Evolutionary conservation across 2,329 filamentous ascomycete genomes (phyloP).

Genomic region (Aureobasidium sp.): DNA sequence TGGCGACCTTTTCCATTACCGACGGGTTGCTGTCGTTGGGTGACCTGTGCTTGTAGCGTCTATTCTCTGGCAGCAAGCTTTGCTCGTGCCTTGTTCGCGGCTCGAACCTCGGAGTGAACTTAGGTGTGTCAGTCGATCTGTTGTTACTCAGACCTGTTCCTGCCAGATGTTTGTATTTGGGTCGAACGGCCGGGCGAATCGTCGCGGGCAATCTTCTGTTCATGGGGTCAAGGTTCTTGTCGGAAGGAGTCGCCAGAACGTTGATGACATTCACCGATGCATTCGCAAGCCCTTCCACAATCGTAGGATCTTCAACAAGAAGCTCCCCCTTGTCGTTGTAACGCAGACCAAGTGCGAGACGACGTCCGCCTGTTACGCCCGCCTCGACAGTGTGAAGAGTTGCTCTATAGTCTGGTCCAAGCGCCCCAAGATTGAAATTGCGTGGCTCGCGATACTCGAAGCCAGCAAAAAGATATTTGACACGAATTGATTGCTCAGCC

Average conservation of each 20-base stretch:
- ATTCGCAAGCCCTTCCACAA: not conserved
- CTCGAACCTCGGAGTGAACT: not conserved
- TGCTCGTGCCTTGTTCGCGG: not conserved
- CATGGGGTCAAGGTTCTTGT: not conserved
- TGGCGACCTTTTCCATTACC: not conserved
- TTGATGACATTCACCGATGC: not conserved
- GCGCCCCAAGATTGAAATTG: not conserved
- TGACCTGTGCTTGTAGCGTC: not conserved
- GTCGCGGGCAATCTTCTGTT: not conserved
- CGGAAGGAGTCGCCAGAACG: not conserved
- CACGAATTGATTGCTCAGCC: not conserved
- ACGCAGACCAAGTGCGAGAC: slow-evolving; percentile 1
- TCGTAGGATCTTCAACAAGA: not conserved
- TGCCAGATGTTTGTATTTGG: not conserved
- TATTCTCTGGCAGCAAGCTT: not conserved
- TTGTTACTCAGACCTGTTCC: not conserved
- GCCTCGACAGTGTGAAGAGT: slow-evolving; percentile 2
- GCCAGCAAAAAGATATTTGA: slow-evolving; percentile 15
- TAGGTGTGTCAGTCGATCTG: not conserved
- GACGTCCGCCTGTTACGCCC: slow-evolving; percentile 13
- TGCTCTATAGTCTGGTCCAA: not conserved
- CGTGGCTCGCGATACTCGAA: slow-evolving; percentile 11
- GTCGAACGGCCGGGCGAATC: too few species aligned
- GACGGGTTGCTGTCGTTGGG: not conserved
- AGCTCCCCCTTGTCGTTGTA: not conserved